These are phyloP conservation scores for Apostasia ramifera DNA, from an alignment of 106 monocot genomes.

Conservation along the genomic window DNA sequence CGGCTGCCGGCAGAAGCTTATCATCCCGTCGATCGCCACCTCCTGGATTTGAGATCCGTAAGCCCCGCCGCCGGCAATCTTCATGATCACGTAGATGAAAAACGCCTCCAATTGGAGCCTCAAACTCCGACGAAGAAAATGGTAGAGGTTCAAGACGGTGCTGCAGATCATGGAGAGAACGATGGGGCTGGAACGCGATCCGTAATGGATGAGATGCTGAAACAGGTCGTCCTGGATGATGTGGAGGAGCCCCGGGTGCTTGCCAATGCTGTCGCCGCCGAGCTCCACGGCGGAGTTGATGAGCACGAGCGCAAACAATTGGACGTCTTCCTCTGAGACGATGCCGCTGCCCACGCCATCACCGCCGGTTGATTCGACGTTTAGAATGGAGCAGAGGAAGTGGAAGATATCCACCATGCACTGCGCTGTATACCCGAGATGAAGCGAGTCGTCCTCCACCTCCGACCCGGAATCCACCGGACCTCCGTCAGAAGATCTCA, in stretches of 20 bases:
- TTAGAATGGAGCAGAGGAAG: slow-evolving; percentile 76
- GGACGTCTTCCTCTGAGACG: slow-evolving; percentile 64
- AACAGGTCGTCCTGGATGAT: slow-evolving; percentile 82
- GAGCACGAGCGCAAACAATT: slow-evolving; percentile 64
- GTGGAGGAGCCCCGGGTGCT: slow-evolving; percentile 50
- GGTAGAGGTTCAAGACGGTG: slow-evolving; percentile 77
- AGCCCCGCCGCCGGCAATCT: slow-evolving; percentile 25
- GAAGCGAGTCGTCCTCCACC: slow-evolving; percentile 7
- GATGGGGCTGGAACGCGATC: slow-evolving; percentile 35
- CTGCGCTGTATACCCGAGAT: slow-evolving; percentile 36
- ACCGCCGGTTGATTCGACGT: slow-evolving; percentile 27
- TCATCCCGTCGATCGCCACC: slow-evolving; percentile 70
- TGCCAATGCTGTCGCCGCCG: slow-evolving; percentile 59
- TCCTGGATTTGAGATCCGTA: slow-evolving; percentile 54
- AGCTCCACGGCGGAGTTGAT: slow-evolving; percentile 77
- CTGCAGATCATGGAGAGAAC: slow-evolving; percentile 92
- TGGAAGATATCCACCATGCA: slow-evolving; percentile 84
- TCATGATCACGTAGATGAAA: slow-evolving; percentile 57
- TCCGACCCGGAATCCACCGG: slow-evolving; percentile 22
- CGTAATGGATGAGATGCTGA: slow-evolving; percentile 70
- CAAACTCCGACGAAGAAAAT: slow-evolving; percentile 70
- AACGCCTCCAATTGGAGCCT: slow-evolving; percentile 88
- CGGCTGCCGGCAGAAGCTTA: slow-evolving; percentile 73
- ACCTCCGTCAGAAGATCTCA: slow-evolving; percentile 16
- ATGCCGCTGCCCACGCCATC: slow-evolving; percentile 24